These are phyloP conservation scores for Psophocarpus tetragonolobus DNA, from an alignment of 306 rosid genomes.

Conservation along the genomic window DNA sequence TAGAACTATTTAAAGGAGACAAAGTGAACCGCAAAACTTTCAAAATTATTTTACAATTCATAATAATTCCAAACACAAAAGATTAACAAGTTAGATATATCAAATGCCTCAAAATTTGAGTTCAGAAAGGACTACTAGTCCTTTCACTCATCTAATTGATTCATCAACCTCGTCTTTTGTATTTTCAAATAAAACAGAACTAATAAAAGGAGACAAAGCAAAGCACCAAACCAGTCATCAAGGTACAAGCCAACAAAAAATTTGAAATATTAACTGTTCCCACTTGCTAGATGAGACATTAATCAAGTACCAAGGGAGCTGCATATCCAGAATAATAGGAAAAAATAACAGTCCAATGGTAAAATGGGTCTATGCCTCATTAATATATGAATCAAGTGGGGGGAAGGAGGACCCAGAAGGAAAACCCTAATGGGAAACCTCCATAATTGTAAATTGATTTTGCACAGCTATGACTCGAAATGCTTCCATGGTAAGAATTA, in stretches of 20 bases:
- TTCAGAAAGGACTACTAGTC: conserved; percentile 49
- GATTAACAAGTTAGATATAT: too few species aligned
- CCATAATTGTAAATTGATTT: conserved; percentile 35
- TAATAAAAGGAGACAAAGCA: not conserved
- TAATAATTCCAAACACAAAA: too few species aligned
- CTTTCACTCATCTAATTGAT: conserved; percentile 76
- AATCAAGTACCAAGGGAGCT: conserved; percentile 36
- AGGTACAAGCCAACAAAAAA: not conserved
- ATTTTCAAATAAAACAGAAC: not conserved
- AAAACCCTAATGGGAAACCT: conserved; percentile 70
- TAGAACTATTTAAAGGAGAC: not conserved
- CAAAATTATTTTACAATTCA: too few species aligned
- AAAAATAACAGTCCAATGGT: conserved; percentile 30
- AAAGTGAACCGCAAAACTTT: not conserved
- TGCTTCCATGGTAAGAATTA: conserved; percentile 59
- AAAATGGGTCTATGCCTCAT: conserved; percentile 42
- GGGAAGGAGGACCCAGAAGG: conserved; percentile 48
- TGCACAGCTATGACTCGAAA: conserved; percentile 88
- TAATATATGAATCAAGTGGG: conserved; percentile 40
- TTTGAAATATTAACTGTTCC: conserved; percentile 45
- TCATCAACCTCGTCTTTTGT: conserved; percentile 54
- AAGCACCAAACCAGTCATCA: not conserved
- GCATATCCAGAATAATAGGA: conserved; percentile 28
- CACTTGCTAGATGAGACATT: conserved; percentile 46
- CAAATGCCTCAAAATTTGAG: too few species aligned